phyloP scores from a whole-genome alignment of 345 rosid genomes.

The Eucalyptus shirleyi region DNA sequence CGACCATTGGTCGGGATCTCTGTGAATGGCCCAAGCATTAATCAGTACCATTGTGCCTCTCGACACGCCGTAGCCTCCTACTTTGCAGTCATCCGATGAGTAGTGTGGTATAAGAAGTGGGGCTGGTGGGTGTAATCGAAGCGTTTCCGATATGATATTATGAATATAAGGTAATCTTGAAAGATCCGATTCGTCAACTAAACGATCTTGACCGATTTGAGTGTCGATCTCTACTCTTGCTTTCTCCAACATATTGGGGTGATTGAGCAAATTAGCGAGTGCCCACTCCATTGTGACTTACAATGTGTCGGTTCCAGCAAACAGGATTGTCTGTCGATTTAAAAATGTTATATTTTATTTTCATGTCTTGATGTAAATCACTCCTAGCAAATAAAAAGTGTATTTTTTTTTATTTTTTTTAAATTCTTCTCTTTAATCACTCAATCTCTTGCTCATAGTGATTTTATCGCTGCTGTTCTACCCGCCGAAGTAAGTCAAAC shows the following conservation, averaged over 20 bases:
- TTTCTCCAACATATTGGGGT: constrained; percentile 14
- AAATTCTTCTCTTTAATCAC: too few relatives aligned
- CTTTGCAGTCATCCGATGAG: background rate
- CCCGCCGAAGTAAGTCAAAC: too few relatives aligned
- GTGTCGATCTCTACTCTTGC: constrained; percentile 21
- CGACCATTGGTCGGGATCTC: background rate
- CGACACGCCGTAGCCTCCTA: background rate
- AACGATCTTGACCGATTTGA: constrained; percentile 10
- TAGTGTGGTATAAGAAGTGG: background rate
- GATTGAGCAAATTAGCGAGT: constrained; percentile 28
- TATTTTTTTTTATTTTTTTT: too few relatives aligned
- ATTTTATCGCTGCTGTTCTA: too few relatives aligned
- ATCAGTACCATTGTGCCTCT: background rate
- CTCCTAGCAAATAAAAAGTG: too few relatives aligned
- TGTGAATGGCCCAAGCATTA: background rate
- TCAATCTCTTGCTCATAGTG: too few relatives aligned
- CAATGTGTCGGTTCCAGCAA: constrained; percentile 33
- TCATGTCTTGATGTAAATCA: too few relatives aligned
- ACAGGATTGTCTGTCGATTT: constrained; percentile 2
- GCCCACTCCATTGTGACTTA: constrained; percentile 42
- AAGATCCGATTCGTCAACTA: constrained; percentile 25
- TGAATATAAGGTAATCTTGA: constrained; percentile 17
- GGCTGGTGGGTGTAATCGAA: background rate
- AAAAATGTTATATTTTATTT: too few relatives aligned
- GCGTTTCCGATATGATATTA: constrained; percentile 18